Evolutionary conservation across 2,329 filamentous ascomycete species (phyloP).

Genomic region (Cladosporium cucumerinum): DNA sequence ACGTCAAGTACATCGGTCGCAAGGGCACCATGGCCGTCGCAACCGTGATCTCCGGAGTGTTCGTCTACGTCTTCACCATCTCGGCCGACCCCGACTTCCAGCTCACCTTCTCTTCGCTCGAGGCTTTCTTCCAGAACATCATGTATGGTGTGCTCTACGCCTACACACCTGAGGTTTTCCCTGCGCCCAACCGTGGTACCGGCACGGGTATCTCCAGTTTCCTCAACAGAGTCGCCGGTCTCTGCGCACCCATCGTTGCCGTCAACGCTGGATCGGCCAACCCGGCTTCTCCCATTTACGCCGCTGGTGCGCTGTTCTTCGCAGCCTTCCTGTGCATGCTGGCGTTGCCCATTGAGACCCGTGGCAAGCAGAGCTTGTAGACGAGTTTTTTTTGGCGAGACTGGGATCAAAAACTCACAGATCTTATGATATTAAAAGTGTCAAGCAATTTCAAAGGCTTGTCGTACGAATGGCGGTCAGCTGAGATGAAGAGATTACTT

Average conservation of each 20-base stretch:
- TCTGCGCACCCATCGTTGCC: slow-evolving; percentile 67
- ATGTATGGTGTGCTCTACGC: slow-evolving; percentile 76
- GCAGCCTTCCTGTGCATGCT: slow-evolving; percentile 44
- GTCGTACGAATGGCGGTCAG: not conserved
- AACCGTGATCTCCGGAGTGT: slow-evolving; percentile 64
- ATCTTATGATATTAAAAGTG: not conserved
- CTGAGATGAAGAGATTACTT: not conserved
- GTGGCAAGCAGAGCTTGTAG: slow-evolving; percentile 42
- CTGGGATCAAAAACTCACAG: not conserved
- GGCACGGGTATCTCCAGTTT: slow-evolving; percentile 71
- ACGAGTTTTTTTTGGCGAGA: not conserved
- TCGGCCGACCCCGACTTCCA: slow-evolving; percentile 57
- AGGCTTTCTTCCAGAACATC: slow-evolving; percentile 69
- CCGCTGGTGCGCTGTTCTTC: slow-evolving; percentile 42
- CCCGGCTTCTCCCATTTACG: slow-evolving; percentile 44
- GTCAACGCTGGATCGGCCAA: slow-evolving; percentile 39
- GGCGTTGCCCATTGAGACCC: slow-evolving; percentile 43
- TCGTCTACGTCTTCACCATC: slow-evolving; percentile 64
- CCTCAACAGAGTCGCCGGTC: slow-evolving; percentile 64
- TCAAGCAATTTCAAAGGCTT: not conserved
- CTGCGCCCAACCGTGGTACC: slow-evolving; percentile 67
- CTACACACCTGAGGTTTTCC: slow-evolving; percentile 75
- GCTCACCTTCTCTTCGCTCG: slow-evolving; percentile 64
- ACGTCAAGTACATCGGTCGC: slow-evolving; percentile 67
- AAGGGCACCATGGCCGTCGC: slow-evolving; percentile 68